Evolutionary conservation across 2,329 filamentous ascomycete species (phyloP), one percentile per base, ranked within the genome.

Genomic region (Exophiala aquamarina): DNA sequence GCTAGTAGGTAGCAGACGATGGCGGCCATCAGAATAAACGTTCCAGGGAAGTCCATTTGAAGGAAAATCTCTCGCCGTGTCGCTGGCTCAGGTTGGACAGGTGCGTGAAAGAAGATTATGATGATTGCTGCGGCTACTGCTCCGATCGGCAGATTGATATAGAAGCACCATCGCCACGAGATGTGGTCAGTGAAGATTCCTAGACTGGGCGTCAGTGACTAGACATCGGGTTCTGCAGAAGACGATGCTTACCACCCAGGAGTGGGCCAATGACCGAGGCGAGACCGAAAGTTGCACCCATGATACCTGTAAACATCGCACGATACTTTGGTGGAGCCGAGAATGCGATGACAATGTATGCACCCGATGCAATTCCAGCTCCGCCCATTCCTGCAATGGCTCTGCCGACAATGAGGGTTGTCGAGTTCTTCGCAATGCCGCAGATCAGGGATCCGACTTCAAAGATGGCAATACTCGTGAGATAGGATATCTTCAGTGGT

Each of bases 321-420:
- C 75, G 67, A 49, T 70, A 65, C 15, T 60, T 59, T 9, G 76
- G 64, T 8, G 73, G 69, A 0, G 75, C 70, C 7, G 66, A 68
- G 44, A 66, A 66, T 4, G 71, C 66, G 13, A 78, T 63, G 49
- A 78, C 76, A 14, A 74, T 61, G 31, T 75, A 69, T 9, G 26
- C 54, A 9, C 67, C 67, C 11, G 52, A 46, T 6, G 57, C 44
- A 15, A 66, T 54, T 5, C 67, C 66, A 1, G 63, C 60, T 4
- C 51, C 61, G 21, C 67, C 67, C 3, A 64, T 15, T 9, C 67
- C 67, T 4, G 61, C 56, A 31, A 70, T 59, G 1, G 66, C 64
- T 8, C 70, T 61, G 1, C 68, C 69, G 18, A 68, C 50, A 38
- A 72, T 70, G 15, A 72, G 47, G 2, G 63, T 59, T 3, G 48